These are phyloP conservation scores for Cordyceps militaris DNA, from an alignment of 2,329 filamentous ascomycete species.

Conservation along the genomic window DNA sequence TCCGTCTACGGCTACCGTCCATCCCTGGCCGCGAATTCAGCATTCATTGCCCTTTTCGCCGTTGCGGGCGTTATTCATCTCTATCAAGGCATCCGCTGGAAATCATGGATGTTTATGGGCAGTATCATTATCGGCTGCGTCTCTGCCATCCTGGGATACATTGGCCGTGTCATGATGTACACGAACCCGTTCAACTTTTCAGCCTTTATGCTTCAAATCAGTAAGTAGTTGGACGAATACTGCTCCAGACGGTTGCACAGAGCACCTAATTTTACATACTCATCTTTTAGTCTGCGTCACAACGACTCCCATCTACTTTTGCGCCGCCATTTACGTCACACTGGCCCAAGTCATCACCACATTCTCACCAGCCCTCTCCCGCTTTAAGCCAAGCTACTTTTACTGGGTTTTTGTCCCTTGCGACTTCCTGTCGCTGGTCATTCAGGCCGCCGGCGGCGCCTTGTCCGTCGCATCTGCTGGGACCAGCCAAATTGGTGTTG, in stretches of 20 bases:
- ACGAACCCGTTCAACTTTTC: constrained; percentile 48
- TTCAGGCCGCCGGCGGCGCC: constrained; percentile 46
- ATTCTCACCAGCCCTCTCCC: constrained; percentile 19
- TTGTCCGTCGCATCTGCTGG: constrained; percentile 29
- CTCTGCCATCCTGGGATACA: constrained; percentile 54
- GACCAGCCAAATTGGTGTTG: constrained; percentile 34
- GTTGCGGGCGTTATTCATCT: constrained; percentile 36
- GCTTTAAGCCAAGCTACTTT: constrained; percentile 21
- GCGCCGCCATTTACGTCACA: constrained; percentile 23
- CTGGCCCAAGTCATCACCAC: constrained; percentile 21
- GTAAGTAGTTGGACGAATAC: constrained; percentile 22
- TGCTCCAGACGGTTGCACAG: no score
- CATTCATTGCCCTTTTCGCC: constrained; percentile 34
- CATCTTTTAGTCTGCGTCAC: constrained; percentile 41
- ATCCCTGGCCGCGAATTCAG: constrained; percentile 36
- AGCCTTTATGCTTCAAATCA: constrained; percentile 59
- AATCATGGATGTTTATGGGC: constrained; percentile 40
- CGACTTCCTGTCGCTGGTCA: constrained; percentile 43
- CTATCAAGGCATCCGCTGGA: constrained; percentile 32
- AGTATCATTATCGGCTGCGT: constrained; percentile 41
- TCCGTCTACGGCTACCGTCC: constrained; percentile 37
- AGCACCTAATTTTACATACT: no score
- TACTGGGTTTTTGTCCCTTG: constrained; percentile 36
- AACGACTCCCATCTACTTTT: constrained; percentile 29
- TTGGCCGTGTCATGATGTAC: constrained; percentile 47